These are phyloP conservation scores for Talaromyces sp. DNA, from an alignment of 2,329 filamentous ascomycete species.

Conservation along the genomic window DNA sequence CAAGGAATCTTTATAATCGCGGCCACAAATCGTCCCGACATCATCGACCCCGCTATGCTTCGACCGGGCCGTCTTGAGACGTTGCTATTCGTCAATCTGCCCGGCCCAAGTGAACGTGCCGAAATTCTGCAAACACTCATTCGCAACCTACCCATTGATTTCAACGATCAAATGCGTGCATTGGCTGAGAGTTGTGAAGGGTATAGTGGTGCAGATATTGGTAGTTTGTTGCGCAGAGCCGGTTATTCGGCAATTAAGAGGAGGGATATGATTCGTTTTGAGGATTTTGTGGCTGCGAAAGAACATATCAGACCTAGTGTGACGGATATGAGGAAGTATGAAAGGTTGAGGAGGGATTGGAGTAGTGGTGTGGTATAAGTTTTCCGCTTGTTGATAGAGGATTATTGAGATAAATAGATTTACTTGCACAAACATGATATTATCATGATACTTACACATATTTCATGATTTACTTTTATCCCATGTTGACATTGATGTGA, in stretches of 20 bases:
- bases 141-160: conserved; percentile 49
- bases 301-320: conserved; percentile 46
- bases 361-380: conserved; percentile 21
- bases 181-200: conserved; percentile 70
- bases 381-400: background rate
- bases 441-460: background rate
- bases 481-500: background rate
- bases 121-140: conserved; percentile 72
- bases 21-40: conserved; percentile 90
- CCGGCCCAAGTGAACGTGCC: conserved; percentile 69
- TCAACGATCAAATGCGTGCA: conserved; percentile 51
- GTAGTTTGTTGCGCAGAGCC: conserved; percentile 54
- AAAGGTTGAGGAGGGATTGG: conserved; percentile 49
- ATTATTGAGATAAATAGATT: background rate
- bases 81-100: conserved; percentile 83
- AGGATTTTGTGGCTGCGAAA: conserved; percentile 40
- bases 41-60: conserved; percentile 93
- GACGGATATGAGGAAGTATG: conserved; percentile 54
- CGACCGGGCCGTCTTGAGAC: conserved; percentile 85
- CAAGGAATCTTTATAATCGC: conserved; percentile 90
- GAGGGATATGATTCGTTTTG: conserved; percentile 42
- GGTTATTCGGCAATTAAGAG: conserved; percentile 53
- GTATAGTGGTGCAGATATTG: conserved; percentile 68
- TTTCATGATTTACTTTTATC: background rate
- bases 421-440: no score